Conservation (phyloP, 2,329 filamentous ascomycete genomes). For the Gnomoniopsis sp. region DNA sequence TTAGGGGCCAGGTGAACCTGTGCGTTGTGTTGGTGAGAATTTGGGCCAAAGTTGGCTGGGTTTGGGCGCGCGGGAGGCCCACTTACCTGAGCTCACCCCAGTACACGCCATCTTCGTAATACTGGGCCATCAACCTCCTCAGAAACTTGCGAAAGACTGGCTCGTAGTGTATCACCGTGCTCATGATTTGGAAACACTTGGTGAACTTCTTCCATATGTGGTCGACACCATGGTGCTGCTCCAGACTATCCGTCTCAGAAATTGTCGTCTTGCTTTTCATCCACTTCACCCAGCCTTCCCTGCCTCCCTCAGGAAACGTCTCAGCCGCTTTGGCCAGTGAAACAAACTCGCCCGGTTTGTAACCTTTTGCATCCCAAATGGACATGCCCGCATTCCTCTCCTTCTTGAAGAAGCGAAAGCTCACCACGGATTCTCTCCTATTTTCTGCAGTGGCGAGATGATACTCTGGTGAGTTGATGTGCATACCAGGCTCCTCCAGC, state of each 20-base stretch:
- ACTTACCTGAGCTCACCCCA: conserved; percentile 73
- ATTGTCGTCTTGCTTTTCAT: conserved; percentile 70
- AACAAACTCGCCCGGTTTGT: conserved; percentile 57
- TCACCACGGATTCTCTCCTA: conserved; percentile 52
- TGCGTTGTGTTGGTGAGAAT: not conserved
- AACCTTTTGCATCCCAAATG: conserved; percentile 63
- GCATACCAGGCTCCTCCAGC: conserved; percentile 69
- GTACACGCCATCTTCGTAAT: conserved; percentile 77
- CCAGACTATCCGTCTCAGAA: conserved; percentile 66
- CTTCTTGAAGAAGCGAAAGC: conserved; percentile 58
- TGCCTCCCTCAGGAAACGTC: conserved; percentile 70
- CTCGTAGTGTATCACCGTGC: conserved; percentile 80
- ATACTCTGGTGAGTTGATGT: conserved; percentile 57
- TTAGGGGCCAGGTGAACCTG: conserved; percentile 67
- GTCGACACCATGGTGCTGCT: conserved; percentile 79
- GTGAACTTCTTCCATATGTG: conserved; percentile 82
- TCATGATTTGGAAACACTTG: conserved; percentile 69
- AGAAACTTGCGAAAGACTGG: conserved; percentile 81
- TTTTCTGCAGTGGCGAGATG: conserved; percentile 53
- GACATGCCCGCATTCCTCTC: conserved; percentile 35
- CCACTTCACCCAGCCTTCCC: conserved; percentile 72
- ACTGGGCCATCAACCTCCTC: conserved; percentile 63
- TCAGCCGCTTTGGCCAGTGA: conserved; percentile 63
- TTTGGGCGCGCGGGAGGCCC: not conserved
- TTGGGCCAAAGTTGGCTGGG: no score